Evolutionary conservation across 257 asterid species (phyloP), one percentile per base, ranked within the genome.

Genomic region (Anisodus tanguticus): DNA sequence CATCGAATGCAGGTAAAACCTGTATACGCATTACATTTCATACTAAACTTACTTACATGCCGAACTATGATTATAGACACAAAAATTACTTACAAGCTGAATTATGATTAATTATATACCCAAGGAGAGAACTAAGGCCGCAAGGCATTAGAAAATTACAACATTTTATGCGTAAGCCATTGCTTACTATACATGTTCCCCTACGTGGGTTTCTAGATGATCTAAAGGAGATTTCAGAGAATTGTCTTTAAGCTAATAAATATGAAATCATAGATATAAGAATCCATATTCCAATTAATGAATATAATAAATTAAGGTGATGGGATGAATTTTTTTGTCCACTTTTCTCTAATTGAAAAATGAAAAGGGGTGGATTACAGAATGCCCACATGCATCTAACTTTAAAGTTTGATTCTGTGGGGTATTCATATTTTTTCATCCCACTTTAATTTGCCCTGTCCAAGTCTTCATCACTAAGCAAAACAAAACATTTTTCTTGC

Each of bases 311-410:
- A 77, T 53, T 53, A 53, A 5, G 9, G 12, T 77, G 82, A 77
- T 77, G 49, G 31, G 66, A 53, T 77, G 15, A 53, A 31, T 53
- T 68, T 53, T 68, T n/a, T 17, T 6, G 26, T 3, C 77, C 77
- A 76, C 82, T 53, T 77, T 53, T 53, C 19, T 53, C 15, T 49
- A 74, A 77, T 77, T 77, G 31, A 53, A 77, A 74, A 77, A 53
- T 53, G 64, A 53, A 53, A 77, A 77, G 82, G 64, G 64, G 49
- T 77, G 82, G 82, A 77, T 77, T 77, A 77, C 82, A 77, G 82
- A 53, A 77, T 53, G 47, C 66, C 82, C 82, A 77, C 82, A 77
- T 77, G 66, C 82, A 13, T 15, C 12, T 51, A 53, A 77, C 64
- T 77, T 77, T 77, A 77, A 77, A 26, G 26, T 77, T 77, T 77